phyloP scores from a whole-genome alignment of 768 basidiomycete species.

The Crepidotus variabilis region DNA sequence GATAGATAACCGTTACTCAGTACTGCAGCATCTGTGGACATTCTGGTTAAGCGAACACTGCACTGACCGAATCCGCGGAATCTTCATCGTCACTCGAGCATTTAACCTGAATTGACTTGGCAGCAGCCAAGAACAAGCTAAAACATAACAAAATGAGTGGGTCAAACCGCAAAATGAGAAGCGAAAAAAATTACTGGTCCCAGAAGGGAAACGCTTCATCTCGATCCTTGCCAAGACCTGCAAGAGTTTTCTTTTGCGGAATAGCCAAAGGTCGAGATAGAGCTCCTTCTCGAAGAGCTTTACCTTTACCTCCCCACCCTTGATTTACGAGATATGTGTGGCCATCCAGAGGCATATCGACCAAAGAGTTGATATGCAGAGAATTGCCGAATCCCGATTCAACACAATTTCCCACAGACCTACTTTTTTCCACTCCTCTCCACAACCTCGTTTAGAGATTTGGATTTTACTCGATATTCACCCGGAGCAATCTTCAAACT shows the following conservation, averaged over 20 bases:
- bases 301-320: conserved; percentile 88
- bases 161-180: neutral
- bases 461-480: too few species aligned
- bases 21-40: neutral
- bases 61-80: conserved; percentile 17
- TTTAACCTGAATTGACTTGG: conserved; percentile 77
- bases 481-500: too few species aligned
- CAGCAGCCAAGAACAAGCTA: conserved; percentile 80
- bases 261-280: conserved; percentile 74
- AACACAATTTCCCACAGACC: too few species aligned
- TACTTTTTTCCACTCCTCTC: neutral
- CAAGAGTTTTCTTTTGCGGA: conserved; percentile 80
- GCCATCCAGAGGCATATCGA: conserved; percentile 7
- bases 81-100: conserved; percentile 50
- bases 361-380: neutral
- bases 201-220: conserved; percentile 97
- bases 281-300: conserved; percentile 79
- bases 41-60: neutral
- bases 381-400: too few species aligned
- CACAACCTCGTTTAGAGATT: too few species aligned
- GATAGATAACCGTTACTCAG: neutral
- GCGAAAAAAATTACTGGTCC: conserved; percentile 77
- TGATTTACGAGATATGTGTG: conserved; percentile 43
- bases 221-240: conserved; percentile 87
- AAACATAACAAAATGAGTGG: neutral